Base-by-base conservation (phyloP, 306 rosid species). In the Lagenaria siceraria region DNA sequence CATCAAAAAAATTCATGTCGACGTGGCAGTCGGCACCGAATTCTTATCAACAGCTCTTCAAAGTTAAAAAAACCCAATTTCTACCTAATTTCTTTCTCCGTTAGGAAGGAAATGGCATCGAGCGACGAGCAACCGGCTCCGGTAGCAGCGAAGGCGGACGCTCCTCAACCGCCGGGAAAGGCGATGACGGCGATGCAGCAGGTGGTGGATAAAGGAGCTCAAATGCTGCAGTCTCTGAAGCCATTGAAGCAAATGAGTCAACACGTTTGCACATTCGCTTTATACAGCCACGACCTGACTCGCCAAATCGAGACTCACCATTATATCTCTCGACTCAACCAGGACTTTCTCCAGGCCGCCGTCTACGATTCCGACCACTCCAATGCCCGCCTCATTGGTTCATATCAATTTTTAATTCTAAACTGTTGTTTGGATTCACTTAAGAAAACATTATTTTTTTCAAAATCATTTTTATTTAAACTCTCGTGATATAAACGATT, bases 271-370 rank as follows among this genome's bases (percentile, higher is more conserved):
- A 60, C 89, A 74, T 90, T 93, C 83, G 90, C 92, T 7, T 77
- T 89, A 22, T 90, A 84, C 78, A 75, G 90, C 75, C 96, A 90
- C 40, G 95, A 89, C 78, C 86, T 88, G 82, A 75, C 81, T 6
- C 91, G 91, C 33, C 98, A 93, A 84, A 88, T 89, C 10, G 78
- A 87, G 86, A 87, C 92, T 4, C 93, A 89, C 77, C 97, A 87
- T 75, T 93, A 74, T 76, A 77, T 89, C 77, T 43, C 83, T 1
- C 89, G 91, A 10, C 88, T 84, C 76, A 82, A 83, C 80, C 54
- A 93, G 27, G 85, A 83, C 63, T 88, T 87, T 62, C 73, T 91
- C 72, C 90, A 93, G 81, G 89, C 97, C 55, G 85, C 97, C n/a
- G 93, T 93, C 52, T 88, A 93, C 76, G 90, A 89, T 75, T 84